Evolutionary conservation across 2,329 filamentous ascomycete species (phyloP).

Genomic region (Scedosporium apiospermum): DNA sequence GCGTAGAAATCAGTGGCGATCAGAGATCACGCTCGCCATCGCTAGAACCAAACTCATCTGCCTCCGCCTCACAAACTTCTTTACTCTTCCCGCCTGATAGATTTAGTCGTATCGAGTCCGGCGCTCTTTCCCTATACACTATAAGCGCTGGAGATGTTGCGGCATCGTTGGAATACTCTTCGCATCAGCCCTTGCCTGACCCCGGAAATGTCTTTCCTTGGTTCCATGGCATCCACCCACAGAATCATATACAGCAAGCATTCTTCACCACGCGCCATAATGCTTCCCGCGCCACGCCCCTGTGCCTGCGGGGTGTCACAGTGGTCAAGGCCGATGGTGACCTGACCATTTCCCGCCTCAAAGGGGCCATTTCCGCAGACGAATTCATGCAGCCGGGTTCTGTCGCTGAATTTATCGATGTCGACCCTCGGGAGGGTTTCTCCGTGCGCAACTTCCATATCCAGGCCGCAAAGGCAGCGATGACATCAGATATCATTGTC

Average conservation of each 20-base stretch:
- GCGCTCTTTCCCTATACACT: conserved; percentile 56
- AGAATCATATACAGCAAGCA: conserved; percentile 78
- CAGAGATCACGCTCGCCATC: background rate
- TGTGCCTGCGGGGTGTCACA: conserved; percentile 70
- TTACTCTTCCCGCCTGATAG: conserved; percentile 64
- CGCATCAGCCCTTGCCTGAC: conserved; percentile 74
- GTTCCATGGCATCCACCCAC: conserved; percentile 85
- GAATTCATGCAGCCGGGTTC: conserved; percentile 57
- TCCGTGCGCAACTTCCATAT: conserved; percentile 97
- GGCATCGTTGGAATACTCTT: conserved; percentile 63
- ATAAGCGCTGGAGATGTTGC: conserved; percentile 61
- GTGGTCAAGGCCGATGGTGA: conserved; percentile 85
- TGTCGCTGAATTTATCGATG: conserved; percentile 61
- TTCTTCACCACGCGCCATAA: conserved; percentile 79
- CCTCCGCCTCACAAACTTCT: conserved; percentile 47
- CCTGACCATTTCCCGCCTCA: conserved; percentile 63
- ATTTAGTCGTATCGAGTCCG: conserved; percentile 43
- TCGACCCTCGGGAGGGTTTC: conserved; percentile 83
- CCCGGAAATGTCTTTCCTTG: conserved; percentile 88
- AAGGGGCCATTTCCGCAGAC: conserved; percentile 74
- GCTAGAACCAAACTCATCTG: background rate
- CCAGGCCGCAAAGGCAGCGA: conserved; percentile 78
- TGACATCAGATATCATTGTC: conserved; percentile 83
- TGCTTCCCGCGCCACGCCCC: conserved; percentile 58
- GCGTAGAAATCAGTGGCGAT: background rate